Percentiles rank a stretch among this genome's conserved stretches.
Conservation (phyloP, 2,329 filamentous ascomycete genomes). For the Bipolaris victoriae region DNA sequence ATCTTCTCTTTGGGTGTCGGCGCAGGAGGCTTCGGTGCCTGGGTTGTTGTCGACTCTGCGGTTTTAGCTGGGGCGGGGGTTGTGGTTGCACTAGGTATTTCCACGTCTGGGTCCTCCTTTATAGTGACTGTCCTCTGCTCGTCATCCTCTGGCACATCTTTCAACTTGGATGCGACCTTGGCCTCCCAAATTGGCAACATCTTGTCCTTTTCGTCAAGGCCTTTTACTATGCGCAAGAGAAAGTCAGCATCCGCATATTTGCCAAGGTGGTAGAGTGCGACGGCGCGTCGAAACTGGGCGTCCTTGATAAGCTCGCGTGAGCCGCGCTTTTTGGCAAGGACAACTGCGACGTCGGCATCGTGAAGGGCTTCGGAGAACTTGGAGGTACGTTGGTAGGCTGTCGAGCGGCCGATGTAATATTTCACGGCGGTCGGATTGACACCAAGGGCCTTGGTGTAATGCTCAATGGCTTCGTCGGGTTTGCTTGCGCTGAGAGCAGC, state of each 20-base stretch:
- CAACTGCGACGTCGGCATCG: conserved; percentile 59
- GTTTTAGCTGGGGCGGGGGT: conserved; percentile 16
- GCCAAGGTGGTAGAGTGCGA: conserved; percentile 73
- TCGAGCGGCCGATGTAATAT: conserved; percentile 84
- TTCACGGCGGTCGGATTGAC: conserved; percentile 70
- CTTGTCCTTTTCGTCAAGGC: conserved; percentile 60
- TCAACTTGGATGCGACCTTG: conserved; percentile 61
- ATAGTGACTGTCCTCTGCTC: conserved; percentile 47
- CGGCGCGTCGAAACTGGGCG: conserved; percentile 80
- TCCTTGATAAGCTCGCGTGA: conserved; percentile 77
- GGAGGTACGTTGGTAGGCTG: conserved; percentile 71
- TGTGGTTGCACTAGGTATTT: conserved; percentile 50
- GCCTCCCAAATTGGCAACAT: conserved; percentile 63
- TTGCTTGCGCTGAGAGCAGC: conserved; percentile 67
- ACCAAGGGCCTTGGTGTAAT: conserved; percentile 69
- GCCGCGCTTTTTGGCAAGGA: conserved; percentile 73
- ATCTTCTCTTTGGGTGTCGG: conserved; percentile 63
- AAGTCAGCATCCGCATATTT: conserved; percentile 76
- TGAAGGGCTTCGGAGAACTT: conserved; percentile 55
- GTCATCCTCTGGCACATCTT: conserved; percentile 57
- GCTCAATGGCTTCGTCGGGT: conserved; percentile 70
- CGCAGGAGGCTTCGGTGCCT: conserved; percentile 36
- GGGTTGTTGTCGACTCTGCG: conserved; percentile 15
- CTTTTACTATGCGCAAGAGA: conserved; percentile 66
- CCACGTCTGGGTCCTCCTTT: conserved; percentile 60